A percentile compares a stretch with the other conserved stretches of the same genome.
Conservation (phyloP, 495 filamentous ascomycete species). For the Symbiotaphrina buchneri region DNA sequence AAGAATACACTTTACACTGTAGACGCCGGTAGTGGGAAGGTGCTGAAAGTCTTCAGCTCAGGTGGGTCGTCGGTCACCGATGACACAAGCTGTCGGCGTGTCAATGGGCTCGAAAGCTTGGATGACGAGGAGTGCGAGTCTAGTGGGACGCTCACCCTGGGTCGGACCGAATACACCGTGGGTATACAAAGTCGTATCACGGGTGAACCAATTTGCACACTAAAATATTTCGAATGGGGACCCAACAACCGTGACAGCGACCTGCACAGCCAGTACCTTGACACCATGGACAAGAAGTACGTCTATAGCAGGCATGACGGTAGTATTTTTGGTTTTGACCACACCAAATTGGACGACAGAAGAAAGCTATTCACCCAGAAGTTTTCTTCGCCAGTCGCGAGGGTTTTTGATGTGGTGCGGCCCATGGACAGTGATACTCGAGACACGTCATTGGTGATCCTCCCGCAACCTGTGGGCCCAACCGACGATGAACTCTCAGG, state of each 20-base stretch:
- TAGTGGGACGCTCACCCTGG: conserved; percentile 51
- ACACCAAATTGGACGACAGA: conserved; percentile 24
- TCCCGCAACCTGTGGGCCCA: conserved; percentile 68
- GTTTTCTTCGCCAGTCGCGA: conserved; percentile 62
- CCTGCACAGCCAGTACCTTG: conserved; percentile 56
- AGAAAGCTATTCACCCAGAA: conserved; percentile 36
- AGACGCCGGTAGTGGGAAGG: conserved; percentile 60
- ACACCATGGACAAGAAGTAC: conserved; percentile 69
- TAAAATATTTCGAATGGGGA: conserved; percentile 88
- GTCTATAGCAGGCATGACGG: conserved; percentile 77
- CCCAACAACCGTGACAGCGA: conserved; percentile 84
- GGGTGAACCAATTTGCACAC: conserved; percentile 58
- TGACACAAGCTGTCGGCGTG: conserved; percentile 27
- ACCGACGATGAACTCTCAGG: conserved; percentile 29
- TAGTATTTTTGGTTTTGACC: conserved; percentile 60
- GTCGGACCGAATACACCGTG: conserved; percentile 72
- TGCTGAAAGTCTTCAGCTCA: conserved; percentile 42
- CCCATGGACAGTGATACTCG: conserved; percentile 31
- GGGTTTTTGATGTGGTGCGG: conserved; percentile 78
- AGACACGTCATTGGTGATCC: conserved; percentile 44
- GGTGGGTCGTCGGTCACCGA: conserved; percentile 26
- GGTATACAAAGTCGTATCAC: conserved; percentile 57
- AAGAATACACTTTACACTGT: conserved; percentile 63
- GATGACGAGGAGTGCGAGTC: conserved; percentile 54
- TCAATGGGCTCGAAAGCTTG: conserved; percentile 31